These are phyloP conservation scores for Medicago ruthenica DNA, from an alignment of 306 rosid genomes.

Conservation along the genomic window DNA sequence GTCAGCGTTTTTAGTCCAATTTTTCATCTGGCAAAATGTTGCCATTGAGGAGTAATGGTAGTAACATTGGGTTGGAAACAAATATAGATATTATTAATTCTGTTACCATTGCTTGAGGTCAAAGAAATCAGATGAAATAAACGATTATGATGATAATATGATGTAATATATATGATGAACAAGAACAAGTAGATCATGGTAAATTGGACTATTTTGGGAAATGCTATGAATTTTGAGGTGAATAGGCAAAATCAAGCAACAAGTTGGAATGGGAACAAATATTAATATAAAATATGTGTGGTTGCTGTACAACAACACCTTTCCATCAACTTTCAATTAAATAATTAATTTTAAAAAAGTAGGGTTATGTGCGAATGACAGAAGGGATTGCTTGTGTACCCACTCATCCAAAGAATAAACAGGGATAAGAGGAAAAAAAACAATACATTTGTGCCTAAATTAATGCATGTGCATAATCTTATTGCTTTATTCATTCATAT, in stretches of 20 bases:
- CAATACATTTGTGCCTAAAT: constrained; percentile 1
- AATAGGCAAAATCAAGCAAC: constrained; percentile 42
- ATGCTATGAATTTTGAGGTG: constrained; percentile 35
- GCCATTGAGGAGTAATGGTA: neutral
- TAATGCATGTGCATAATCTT: constrained; percentile 56
- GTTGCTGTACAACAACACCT: constrained; percentile 31
- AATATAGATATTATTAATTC: constrained; percentile 14
- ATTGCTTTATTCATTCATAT: neutral
- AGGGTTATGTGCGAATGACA: constrained; percentile 64
- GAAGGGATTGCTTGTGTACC: constrained; percentile 73
- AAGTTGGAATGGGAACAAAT: constrained; percentile 28
- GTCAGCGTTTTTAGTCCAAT: neutral
- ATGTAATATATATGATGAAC: neutral
- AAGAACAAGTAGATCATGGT: constrained; percentile 1
- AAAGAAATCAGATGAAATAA: constrained; percentile 36
- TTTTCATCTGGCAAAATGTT: neutral
- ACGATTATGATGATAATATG: constrained; percentile 8
- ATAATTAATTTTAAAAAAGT: constrained; percentile 25
- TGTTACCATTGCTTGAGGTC: constrained; percentile 39
- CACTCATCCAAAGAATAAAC: constrained; percentile 54
- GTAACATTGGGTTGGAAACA: neutral
- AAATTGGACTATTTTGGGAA: constrained; percentile 32
- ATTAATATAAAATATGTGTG: constrained; percentile 40
- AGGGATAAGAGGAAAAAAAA: constrained; percentile 40
- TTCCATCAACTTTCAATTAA: constrained; percentile 34